phyloP scores from a whole-genome alignment of 1,139 yeast genomes.

The Debaryomyces subglobosus region DNA sequence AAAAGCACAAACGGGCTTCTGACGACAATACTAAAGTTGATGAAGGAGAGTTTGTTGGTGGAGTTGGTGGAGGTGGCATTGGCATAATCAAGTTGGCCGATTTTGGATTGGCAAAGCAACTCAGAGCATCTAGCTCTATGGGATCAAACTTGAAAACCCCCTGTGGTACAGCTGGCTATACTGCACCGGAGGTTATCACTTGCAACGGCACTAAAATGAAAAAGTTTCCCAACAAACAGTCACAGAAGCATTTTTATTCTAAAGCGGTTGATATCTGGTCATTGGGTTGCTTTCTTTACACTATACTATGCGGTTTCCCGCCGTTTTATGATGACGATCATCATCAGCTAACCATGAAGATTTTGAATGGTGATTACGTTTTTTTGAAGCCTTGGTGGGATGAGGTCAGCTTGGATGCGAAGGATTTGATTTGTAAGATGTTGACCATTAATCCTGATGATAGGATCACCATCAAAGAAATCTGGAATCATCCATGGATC shows the following conservation, averaged over 20 bases:
- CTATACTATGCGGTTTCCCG: slow-evolving; percentile 91
- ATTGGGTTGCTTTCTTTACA: slow-evolving; percentile 87
- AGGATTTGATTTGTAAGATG: slow-evolving; percentile 59
- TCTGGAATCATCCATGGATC: slow-evolving; percentile 59
- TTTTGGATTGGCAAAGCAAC: slow-evolving; percentile 88
- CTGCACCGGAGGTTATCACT: slow-evolving; percentile 90
- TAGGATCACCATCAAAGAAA: slow-evolving; percentile 63
- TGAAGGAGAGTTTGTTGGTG: slow-evolving; percentile 80
- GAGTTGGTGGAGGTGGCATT: slow-evolving; percentile 88
- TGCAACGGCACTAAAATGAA: slow-evolving; percentile 25
- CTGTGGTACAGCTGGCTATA: slow-evolving; percentile 66
- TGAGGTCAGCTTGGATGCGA: slow-evolving; percentile 80
- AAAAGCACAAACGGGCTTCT: slow-evolving; percentile 56
- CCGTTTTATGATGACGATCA: slow-evolving; percentile 92
- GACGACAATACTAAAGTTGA: slow-evolving; percentile 81
- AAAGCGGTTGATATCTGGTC: slow-evolving; percentile 97
- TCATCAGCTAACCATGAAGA: slow-evolving; percentile 78
- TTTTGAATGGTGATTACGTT: slow-evolving; percentile 79
- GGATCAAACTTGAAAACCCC: slow-evolving; percentile 62
- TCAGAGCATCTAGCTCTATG: slow-evolving; percentile 48
- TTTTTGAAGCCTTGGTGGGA: slow-evolving; percentile 98
- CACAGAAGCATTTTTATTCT: slow-evolving; percentile 77
- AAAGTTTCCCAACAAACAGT: slow-evolving; percentile 22
- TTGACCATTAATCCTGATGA: slow-evolving; percentile 63
- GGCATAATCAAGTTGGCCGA: slow-evolving; percentile 88